phyloP scores from a whole-genome alignment of 2,329 filamentous ascomycete genomes.

The Rhexocercosporidium sp. region DNA sequence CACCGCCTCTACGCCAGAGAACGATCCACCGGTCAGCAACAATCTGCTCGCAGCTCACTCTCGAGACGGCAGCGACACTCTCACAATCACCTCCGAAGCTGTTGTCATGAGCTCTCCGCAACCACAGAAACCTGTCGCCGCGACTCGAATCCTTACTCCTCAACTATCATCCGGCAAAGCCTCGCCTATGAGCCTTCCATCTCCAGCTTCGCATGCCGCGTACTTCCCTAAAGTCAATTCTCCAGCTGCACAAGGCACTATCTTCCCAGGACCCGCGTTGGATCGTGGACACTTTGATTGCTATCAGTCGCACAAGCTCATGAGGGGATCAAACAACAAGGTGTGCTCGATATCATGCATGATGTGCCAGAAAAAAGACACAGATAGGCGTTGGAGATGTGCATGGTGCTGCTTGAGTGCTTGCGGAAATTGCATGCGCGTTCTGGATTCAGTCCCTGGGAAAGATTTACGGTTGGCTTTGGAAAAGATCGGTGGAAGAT shows the following conservation, averaged over 20 bases:
- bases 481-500: slow-evolving; percentile 30
- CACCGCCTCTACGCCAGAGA: slow-evolving; percentile 2
- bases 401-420: slow-evolving; percentile 43
- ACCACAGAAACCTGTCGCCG: slow-evolving; percentile 33
- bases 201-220: slow-evolving; percentile 25
- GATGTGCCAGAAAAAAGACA: slow-evolving; percentile 40
- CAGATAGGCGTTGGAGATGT: slow-evolving; percentile 39
- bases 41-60: slow-evolving; percentile 28
- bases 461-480: slow-evolving; percentile 37
- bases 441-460: slow-evolving; percentile 32
- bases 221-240: slow-evolving; percentile 31
- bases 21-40: slow-evolving; percentile 10
- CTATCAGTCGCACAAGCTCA: slow-evolving; percentile 39
- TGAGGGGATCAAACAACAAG: slow-evolving; percentile 39
- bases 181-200: slow-evolving; percentile 27
- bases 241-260: slow-evolving; percentile 25
- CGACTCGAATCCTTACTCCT: slow-evolving; percentile 34
- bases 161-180: slow-evolving; percentile 28
- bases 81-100: slow-evolving; percentile 38
- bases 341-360: slow-evolving; percentile 41
- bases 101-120: slow-evolving; percentile 33
- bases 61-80: slow-evolving; percentile 35
- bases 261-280: slow-evolving; percentile 34
- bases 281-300: slow-evolving; percentile 38
- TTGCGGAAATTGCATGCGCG: slow-evolving; percentile 40